Base-by-base conservation (phyloP, 2,329 filamentous ascomycete genomes). In the Hypoxylon sp. region DNA sequence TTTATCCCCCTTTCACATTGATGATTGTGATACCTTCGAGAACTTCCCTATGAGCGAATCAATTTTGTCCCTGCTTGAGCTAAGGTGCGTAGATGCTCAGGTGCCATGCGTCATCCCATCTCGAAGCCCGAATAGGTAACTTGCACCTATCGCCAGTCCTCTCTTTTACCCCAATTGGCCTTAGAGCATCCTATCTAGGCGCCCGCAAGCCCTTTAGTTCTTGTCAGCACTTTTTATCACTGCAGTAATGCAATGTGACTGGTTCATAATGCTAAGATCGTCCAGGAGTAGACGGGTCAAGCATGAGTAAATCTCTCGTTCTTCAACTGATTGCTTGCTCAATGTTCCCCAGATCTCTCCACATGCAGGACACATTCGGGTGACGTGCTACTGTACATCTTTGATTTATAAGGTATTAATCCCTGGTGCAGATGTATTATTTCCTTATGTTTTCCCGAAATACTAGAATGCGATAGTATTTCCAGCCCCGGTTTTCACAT, bases 181-280 rank as follows among this genome's bases (percentile, higher is more conserved):
- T 60, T 33, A 28, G 16, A 45, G 40, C 7, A 56, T 56, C 24
- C 14, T 56, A 56, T 53, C 48, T 70, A 70, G 55, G 67, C 67
- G 67, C 67, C 59, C 54, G 64, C 59, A 57, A 64, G 59, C 24
- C 49, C 28, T 52, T 36, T 64, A 62, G 62, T 54, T 64, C 24
- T 22, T 36, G 28, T 61, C 48, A 57, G 58, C 60, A 64, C 61
- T 42, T 18, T 58, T 36, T 55, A 26, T 68, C 68, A 64, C 68
- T 42, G 59, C 52, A 66, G 46, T 61, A 59, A 64, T 70, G 65
- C 61, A 61, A 58, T 64, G 67, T 70, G 67, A 65, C 32, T 36
- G 8, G 26, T 33, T 61, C 42, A 33, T 53, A 49, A 54, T n/a
- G 50, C 20, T 22, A 36, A 51, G 38, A 45, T 54, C 45, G 30